Evolutionary conservation across 495 filamentous ascomycete species (phyloP).

Genomic region (Tuber aestivum): DNA sequence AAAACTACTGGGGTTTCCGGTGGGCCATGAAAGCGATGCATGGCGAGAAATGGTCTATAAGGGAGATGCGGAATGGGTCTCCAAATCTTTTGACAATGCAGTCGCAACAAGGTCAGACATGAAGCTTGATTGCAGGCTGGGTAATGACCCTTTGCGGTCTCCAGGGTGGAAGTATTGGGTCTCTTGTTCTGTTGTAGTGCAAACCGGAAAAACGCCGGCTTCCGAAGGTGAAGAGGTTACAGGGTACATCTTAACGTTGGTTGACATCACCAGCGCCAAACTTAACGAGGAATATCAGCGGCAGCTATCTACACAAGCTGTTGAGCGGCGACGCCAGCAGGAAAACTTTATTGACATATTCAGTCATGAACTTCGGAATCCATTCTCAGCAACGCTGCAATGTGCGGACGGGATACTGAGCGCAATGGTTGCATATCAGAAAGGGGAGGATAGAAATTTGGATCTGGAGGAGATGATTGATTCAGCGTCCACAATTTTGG

Average conservation of each 20-base stretch:
- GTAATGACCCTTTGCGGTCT: constrained; percentile 18
- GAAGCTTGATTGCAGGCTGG: constrained; percentile 23
- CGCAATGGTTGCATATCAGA: constrained; percentile 27
- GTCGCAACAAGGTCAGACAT: constrained; percentile 10
- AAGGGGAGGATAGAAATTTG: constrained; percentile 15
- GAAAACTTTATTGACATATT: constrained; percentile 89
- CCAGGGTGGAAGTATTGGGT: constrained; percentile 39
- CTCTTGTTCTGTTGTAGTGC: constrained; percentile 31
- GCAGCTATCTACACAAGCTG: constrained; percentile 36
- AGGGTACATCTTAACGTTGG: constrained; percentile 51
- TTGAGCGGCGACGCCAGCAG: constrained; percentile 50
- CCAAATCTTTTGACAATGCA: constrained; percentile 19
- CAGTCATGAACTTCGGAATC: constrained; percentile 83
- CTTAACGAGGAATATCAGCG: constrained; percentile 42
- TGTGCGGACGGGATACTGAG: constrained; percentile 68
- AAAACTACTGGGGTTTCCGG: constrained; percentile 17
- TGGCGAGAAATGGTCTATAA: constrained; percentile 25
- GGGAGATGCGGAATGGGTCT: constrained; percentile 29
- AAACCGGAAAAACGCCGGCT: constrained; percentile 50
- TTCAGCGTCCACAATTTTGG: constrained; percentile 66
- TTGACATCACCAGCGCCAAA: constrained; percentile 55
- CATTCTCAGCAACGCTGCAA: constrained; percentile 73
- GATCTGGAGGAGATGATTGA: constrained; percentile 57
- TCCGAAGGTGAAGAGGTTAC: constrained; percentile 51
- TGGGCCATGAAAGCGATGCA: constrained; percentile 6